phyloP scores from a whole-genome alignment of 441 rosid genomes.

The Jatropha multifida region DNA sequence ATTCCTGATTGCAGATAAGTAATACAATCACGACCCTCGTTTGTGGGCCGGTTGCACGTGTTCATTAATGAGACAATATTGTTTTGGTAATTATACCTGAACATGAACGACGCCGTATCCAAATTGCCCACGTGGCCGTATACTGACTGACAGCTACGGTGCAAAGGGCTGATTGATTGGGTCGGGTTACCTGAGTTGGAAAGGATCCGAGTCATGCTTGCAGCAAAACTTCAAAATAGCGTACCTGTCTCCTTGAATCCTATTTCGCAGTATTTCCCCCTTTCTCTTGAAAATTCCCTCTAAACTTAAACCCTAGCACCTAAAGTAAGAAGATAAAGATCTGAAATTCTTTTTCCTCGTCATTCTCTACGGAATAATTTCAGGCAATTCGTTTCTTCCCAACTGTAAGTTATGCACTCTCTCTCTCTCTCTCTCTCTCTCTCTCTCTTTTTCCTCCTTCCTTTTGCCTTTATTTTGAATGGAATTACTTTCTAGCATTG shows the following conservation, averaged over 20 bases:
- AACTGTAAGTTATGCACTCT: constrained; percentile 22
- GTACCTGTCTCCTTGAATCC: not conserved
- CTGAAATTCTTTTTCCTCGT: not conserved
- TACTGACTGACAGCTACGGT: too few relatives aligned
- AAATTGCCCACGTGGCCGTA: too few relatives aligned
- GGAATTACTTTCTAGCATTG: not conserved
- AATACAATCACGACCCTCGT: too few relatives aligned
- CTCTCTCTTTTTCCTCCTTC: not conserved
- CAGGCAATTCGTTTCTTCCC: not conserved
- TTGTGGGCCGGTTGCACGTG: too few relatives aligned
- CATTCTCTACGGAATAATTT: not conserved
- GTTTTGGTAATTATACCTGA: too few relatives aligned
- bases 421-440: not conserved
- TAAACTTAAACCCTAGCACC: constrained; percentile 26
- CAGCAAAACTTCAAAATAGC: not conserved
- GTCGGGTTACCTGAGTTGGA: too few relatives aligned
- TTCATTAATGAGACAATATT: too few relatives aligned
- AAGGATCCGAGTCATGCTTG: too few relatives aligned
- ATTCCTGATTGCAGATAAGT: too few relatives aligned
- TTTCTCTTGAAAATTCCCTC: not conserved
- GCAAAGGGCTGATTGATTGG: too few relatives aligned
- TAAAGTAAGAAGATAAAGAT: constrained; percentile 8
- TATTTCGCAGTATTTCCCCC: not conserved
- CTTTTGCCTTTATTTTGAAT: not conserved
- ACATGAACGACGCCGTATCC: too few relatives aligned